Evolutionary conservation across 768 basidiomycete species (phyloP), one percentile per base, ranked within the genome.

Genomic region (Hemileccinum impolitum): DNA sequence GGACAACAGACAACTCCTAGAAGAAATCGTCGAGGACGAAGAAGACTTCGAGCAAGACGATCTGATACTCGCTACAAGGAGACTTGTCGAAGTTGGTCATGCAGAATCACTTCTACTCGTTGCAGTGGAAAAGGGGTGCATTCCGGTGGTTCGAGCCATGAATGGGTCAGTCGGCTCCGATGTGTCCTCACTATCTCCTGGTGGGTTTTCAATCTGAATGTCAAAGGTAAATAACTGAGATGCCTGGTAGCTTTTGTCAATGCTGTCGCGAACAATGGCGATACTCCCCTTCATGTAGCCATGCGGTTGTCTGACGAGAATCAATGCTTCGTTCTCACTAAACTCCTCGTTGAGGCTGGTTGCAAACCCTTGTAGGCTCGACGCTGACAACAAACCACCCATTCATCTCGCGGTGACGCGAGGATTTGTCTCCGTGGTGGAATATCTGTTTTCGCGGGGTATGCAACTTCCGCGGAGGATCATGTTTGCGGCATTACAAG

Each of bases 51-150:
- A 37, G 7, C 32, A 44, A n/a, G 30, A 31, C 2, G 43, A 42
- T 2, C 6, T 42, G 15, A 23, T 28, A 3, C n/a, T 34, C 8
- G 28, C 11, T 3, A 25, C 17, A 2, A 39, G 3, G 36, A 28
- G 4, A 1, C 52, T 54, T 4, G 28, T 44, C 3, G 10, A 17
- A 12, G 46, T 31, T 13, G 55, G 55, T 6, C 47, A 17, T 6
- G 45, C 36, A 8, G 43, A 45, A 31, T 10, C 21, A 0, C 43
- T 57, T 18, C 37, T 56, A 8, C 54, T 49, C 5, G 3, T 43
- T 11, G 55, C 56, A 0, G 39, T 49, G 17, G 45, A 31, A 14
- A 58, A 28, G 2, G 47, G 47, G 34, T 57, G 44, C 4, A n/a
- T 49, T 4, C 28, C 36, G 1, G 31, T 43, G 4, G 4, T 52